Conservation (phyloP, 345 rosid genomes). For the Arabidopsis suecica region DNA sequence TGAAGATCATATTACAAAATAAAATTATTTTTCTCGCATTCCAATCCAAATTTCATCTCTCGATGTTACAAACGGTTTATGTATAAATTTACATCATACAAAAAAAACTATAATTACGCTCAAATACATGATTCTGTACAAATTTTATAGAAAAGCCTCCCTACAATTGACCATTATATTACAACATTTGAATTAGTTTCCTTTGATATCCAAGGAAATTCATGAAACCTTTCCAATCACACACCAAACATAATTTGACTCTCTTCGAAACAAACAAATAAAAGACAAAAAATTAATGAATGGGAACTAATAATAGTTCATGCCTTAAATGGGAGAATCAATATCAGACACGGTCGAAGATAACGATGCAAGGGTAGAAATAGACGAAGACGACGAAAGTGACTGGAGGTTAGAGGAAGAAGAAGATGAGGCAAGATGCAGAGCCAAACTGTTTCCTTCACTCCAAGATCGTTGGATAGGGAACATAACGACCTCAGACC, state of each 20-base stretch:
- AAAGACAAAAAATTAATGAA: constrained; percentile 1
- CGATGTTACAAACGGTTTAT: no score
- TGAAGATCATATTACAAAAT: neutral
- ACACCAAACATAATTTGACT: constrained; percentile 17
- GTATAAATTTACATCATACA: no score
- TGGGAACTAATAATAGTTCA: neutral
- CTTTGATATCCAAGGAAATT: neutral
- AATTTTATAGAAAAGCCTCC: neutral
- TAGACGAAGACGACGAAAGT: constrained; percentile 54
- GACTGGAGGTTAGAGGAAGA: constrained; percentile 46
- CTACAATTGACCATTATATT: constrained; percentile 8
- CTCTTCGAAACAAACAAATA: neutral
- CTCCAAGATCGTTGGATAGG: constrained; percentile 72
- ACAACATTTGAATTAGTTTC: constrained; percentile 2
- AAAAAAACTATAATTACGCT: neutral
- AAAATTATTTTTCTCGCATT: neutral
- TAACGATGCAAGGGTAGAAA: constrained; percentile 34
- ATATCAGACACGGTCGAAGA: constrained; percentile 36
- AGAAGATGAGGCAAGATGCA: constrained; percentile 43
- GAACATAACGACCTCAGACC: constrained; percentile 49
- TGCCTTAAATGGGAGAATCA: constrained; percentile 26
- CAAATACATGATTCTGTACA: constrained; percentile 9
- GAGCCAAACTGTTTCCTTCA: constrained; percentile 57
- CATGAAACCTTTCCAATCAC: constrained; percentile 18
- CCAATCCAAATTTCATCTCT: no score